Evolutionary conservation across 441 rosid genomes (phyloP), one percentile per base, ranked within the genome.

Genomic region (Cnidoscolus chayamansa): DNA sequence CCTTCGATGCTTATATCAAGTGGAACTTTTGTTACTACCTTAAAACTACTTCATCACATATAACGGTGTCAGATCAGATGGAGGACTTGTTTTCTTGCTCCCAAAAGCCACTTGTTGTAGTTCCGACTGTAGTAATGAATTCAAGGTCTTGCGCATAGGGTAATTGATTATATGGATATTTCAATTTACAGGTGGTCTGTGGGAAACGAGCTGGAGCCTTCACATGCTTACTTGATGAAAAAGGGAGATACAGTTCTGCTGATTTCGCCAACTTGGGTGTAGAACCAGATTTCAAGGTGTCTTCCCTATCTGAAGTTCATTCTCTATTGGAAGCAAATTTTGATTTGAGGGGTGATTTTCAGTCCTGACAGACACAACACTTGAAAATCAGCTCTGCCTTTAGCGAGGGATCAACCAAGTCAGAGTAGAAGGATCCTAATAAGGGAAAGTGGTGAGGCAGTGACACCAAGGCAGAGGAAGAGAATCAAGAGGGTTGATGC

Each of bases 191-290:
- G 98, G 76, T 93, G 67, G 88, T 80, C 63, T 91, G 98, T 74
- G 98, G 97, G 56, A 94, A 89, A 82, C 76, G 80, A 71, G 98
- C 96, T 10, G 96, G 97, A 74, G 87, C 97, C 20, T 76, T 88
- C 56, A 89, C 98, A 15, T 91, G 97, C 73, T 83, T 93, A 84
- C 98, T 93, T 65, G 98, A 93, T 81, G 93, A 87, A 76, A 85
- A 79, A 5, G 93, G 87, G 74, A 86, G 85, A 75, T 94, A 89
- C 71, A 73, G 77, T 48, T 64, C 86, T 71, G 68, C 84, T 10
- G 90, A 91, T 78, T 88, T 83, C 67, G 78, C 87, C 48, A 72
- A 73, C 20, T 61, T 79, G 54, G 75, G 84, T 62, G 74, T 83
- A 43, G 79, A 82, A 30, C 97, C 98, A 16, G 90, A 93, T 83